Base-by-base conservation (phyloP, 495 filamentous ascomycete genomes). In the Xylaria cubensis region DNA sequence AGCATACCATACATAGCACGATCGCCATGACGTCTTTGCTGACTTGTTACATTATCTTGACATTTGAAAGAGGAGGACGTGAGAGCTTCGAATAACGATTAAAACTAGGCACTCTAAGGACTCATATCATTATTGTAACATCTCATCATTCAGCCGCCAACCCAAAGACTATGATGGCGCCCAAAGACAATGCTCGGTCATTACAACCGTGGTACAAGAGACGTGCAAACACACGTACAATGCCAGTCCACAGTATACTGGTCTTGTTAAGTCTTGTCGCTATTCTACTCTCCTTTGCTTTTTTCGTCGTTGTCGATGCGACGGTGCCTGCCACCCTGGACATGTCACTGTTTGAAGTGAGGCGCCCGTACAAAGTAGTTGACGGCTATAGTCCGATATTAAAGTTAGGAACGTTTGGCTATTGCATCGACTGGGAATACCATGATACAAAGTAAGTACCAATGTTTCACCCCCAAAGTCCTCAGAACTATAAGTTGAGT, bases 161-260 rank as follows among this genome's bases (percentile, higher is more conserved):
- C 44, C 2, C 19, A 48, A 19, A 48, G 5, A 46, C 44, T 48
- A 48, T 48, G 17, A 17, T 48, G 44, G 44, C 44, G 17, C 44
- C 4, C 4, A 48, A 48, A 15, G 17, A 50, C 17, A 50, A n/a
- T 50, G 5, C 7, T 9, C 19, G 46, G 17, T n/a, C 46, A n/a
- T 50, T 50, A 19, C 46, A n/a, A n/a, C 59, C 59, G 26, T 63
- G 59, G 59, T 15, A 63, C 19, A 42, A 63, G 39, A 63, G 39
- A 44, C 59, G 36, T 10, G 36, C 59, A 24, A 41, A 17, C n/a
- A 17, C 12, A 41, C 36, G 7, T 12, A 63, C 19, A 12, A 42
- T 24, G 17, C 42, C 59, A 12, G n/a, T 15, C 3, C 59, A 15
- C n/a, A 26, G 59, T 7, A 63, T 63, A 21, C 59, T 63, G 9